Evolutionary conservation across 331 rosid genomes (phyloP).

Genomic region (Stylosanthes scabra): DNA sequence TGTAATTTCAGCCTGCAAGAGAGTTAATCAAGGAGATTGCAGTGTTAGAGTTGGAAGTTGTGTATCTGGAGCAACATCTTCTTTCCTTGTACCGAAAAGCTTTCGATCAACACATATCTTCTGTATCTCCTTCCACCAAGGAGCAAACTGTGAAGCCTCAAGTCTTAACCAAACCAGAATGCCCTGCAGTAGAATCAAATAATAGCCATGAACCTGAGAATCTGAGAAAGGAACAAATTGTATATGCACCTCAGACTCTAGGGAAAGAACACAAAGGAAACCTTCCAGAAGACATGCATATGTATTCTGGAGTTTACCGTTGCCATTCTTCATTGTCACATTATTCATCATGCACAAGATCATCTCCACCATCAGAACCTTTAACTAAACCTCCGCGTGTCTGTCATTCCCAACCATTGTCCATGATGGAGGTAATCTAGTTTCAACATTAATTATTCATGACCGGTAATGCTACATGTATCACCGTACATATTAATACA

Average conservation of each 20-base stretch:
- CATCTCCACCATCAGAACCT: constrained; percentile 62
- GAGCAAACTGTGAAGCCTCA: constrained; percentile 54
- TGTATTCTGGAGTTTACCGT: constrained; percentile 78
- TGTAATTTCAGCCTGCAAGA: constrained; percentile 79
- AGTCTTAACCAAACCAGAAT: too few relatives aligned
- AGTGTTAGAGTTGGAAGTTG: constrained; percentile 78
- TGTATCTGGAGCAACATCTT: constrained; percentile 84
- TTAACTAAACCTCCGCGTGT: constrained; percentile 67
- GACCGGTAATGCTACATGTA: too few relatives aligned
- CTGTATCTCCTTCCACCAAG: constrained; percentile 59
- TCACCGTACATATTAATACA: too few relatives aligned
- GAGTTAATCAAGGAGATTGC: constrained; percentile 88
- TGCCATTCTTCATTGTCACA: constrained; percentile 87
- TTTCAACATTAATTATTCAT: background rate
- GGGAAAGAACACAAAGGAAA: constrained; percentile 47
- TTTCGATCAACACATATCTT: constrained; percentile 71
- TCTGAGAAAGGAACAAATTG: constrained; percentile 43
- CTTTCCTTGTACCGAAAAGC: constrained; percentile 89
- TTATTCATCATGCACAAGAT: constrained; percentile 57
- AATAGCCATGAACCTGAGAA: constrained; percentile 47
- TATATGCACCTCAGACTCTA: constrained; percentile 41
- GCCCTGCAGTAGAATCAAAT: too few relatives aligned
- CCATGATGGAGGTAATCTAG: constrained; percentile 82
- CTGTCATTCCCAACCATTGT: constrained; percentile 88
- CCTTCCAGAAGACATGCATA: constrained; percentile 57